Percentiles rank a stretch among this genome's conserved stretches.
Conservation (phyloP, 305 asterid species). For the Salvia sclarea region DNA sequence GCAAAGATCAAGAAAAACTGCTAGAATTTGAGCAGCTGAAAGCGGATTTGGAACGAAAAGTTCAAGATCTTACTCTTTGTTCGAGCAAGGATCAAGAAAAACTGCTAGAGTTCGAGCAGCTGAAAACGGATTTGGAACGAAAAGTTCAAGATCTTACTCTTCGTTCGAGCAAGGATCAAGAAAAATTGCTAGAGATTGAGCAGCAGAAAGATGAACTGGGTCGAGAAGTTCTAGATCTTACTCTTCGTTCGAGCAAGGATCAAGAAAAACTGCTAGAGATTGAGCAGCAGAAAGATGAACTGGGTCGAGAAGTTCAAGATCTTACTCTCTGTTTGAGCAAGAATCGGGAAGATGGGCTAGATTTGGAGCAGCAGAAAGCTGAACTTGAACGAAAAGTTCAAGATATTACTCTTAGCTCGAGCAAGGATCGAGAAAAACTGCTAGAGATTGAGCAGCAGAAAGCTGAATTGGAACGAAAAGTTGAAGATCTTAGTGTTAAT, state of each 20-base stretch:
- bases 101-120: constrained; percentile 43
- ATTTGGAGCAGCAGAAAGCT: constrained; percentile 47
- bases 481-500: constrained; percentile 51
- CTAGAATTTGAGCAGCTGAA: constrained; percentile 46
- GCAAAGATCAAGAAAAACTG: constrained; percentile 40
- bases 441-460: constrained; percentile 46
- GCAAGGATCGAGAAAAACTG: constrained; percentile 41
- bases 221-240: constrained; percentile 53
- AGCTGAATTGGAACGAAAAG: constrained; percentile 53
- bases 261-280: constrained; percentile 40
- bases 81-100: constrained; percentile 41
- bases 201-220: constrained; percentile 59
- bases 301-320: constrained; percentile 54
- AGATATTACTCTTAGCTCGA: constrained; percentile 51
- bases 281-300: constrained; percentile 56
- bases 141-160: constrained; percentile 53
- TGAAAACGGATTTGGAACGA: constrained; percentile 57
- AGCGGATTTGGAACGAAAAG: constrained; percentile 56
- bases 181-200: constrained; percentile 40
- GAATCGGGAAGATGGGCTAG: constrained; percentile 39
- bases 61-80: constrained; percentile 52
- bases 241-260: constrained; percentile 41
- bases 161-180: constrained; percentile 42
- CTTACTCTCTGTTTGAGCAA: constrained; percentile 47
- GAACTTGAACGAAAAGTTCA: constrained; percentile 59